Percentiles rank a stretch among this genome's conserved stretches.
phyloP scores from a whole-genome alignment of 345 rosid genomes.

The Gossypioides kirkii region DNA sequence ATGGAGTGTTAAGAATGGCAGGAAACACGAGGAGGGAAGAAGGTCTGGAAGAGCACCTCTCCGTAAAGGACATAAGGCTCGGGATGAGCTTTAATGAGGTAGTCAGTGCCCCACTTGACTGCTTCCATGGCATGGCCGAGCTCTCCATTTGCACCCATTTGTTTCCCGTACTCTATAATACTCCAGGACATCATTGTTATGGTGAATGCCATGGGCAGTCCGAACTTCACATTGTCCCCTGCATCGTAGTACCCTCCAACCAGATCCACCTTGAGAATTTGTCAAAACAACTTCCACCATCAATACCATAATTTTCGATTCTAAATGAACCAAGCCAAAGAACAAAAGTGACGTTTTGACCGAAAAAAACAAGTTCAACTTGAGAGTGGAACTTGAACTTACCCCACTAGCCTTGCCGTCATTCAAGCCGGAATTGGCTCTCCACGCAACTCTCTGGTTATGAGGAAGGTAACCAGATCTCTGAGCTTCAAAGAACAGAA shows the following conservation, averaged over 20 bases:
- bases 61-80: slow-evolving; percentile 89
- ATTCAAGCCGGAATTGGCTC: slow-evolving; percentile 77
- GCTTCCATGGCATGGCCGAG: slow-evolving; percentile 85
- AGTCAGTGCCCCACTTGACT: slow-evolving; percentile 95
- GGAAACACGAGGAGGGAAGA: background rate
- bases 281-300: background rate
- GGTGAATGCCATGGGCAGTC: slow-evolving; percentile 97
- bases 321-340: background rate
- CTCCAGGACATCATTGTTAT: slow-evolving; percentile 99
- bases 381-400: slow-evolving; percentile 24
- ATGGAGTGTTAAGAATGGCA: background rate
- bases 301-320: background rate
- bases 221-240: slow-evolving; percentile 99
- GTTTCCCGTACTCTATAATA: slow-evolving; percentile 80
- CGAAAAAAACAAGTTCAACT: background rate
- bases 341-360: background rate
- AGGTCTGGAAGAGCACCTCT: slow-evolving; percentile 42
- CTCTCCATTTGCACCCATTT: slow-evolving; percentile 68
- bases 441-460: slow-evolving; percentile 88
- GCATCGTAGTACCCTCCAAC: slow-evolving; percentile 99
- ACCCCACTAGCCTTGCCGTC: slow-evolving; percentile 99
- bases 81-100: slow-evolving; percentile 95
- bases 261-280: slow-evolving; percentile 68
- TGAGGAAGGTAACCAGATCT: slow-evolving; percentile 89
- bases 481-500: slow-evolving; percentile 97